phyloP scores from a whole-genome alignment of 805 yeast species.

The Schizosaccharomyces japonicus region DNA sequence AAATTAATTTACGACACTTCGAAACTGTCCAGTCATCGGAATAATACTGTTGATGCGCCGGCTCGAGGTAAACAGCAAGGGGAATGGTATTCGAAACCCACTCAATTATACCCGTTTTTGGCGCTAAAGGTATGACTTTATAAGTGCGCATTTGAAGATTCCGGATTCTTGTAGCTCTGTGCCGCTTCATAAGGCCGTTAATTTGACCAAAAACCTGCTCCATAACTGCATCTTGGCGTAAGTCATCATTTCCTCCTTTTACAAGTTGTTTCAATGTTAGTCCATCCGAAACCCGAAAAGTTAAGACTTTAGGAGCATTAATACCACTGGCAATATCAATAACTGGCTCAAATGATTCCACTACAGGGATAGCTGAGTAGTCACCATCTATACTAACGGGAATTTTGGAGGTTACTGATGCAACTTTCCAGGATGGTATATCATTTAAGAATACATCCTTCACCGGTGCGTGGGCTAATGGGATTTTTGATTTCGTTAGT shows the following conservation, averaged over 20 bases:
- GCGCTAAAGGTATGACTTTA: conserved; percentile 73
- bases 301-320: conserved; percentile 64
- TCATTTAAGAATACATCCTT: conserved; percentile 2
- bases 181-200: conserved; percentile 33
- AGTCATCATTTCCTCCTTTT: conserved; percentile 75
- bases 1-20: conserved; percentile 43
- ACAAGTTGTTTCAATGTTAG: conserved; percentile 31
- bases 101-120: conserved; percentile 68
- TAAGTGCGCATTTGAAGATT: conserved; percentile 52
- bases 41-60: conserved; percentile 28
- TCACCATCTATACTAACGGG: conserved; percentile 14
- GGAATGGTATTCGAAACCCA: conserved; percentile 62
- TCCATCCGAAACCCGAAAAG: conserved; percentile 35
- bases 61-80: conserved; percentile 39
- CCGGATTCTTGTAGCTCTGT: conserved; percentile 34
- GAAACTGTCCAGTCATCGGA: conserved; percentile 26
- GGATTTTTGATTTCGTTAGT: background rate
- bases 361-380: conserved; percentile 26
- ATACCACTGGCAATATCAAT: conserved; percentile 63
- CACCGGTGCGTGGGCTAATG: background rate
- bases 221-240: conserved; percentile 92
- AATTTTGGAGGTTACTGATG: conserved; percentile 6
- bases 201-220: conserved; percentile 86
- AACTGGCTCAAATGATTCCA: conserved; percentile 23
- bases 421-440: conserved; percentile 1